These are phyloP conservation scores for Fusarium equiseti DNA, from an alignment of 2,329 filamentous ascomycete genomes.

Conservation along the genomic window DNA sequence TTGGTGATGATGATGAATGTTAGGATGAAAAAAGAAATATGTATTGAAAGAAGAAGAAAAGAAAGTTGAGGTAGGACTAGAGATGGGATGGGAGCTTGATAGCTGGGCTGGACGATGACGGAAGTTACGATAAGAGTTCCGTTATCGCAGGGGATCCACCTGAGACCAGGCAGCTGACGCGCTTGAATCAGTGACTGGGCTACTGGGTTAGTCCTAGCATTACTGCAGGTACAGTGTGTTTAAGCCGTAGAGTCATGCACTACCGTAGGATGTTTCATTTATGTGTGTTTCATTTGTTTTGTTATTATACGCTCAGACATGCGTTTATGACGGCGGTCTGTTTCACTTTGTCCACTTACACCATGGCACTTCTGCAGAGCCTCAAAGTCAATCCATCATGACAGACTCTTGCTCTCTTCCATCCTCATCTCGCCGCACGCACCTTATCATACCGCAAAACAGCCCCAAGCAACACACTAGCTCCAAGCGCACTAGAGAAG, in stretches of 20 bases:
- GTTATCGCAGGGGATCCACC: conserved; percentile 32
- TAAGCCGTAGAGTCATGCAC: not conserved
- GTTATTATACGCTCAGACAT: not conserved
- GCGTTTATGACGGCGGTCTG: not conserved
- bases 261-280: not conserved
- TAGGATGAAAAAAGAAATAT: conserved; percentile 5
- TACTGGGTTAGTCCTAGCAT: not conserved
- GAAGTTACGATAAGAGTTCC: conserved; percentile 41
- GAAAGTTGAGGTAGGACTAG: conserved; percentile 8
- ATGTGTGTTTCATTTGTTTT: not conserved
- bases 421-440: not conserved
- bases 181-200: conserved; percentile 8
- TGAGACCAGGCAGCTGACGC: conserved; percentile 34
- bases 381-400: not conserved
- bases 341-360: not conserved
- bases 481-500: not conserved
- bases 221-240: not conserved
- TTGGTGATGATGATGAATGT: not conserved
- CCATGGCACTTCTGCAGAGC: not conserved
- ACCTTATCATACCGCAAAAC: conserved; percentile 12
- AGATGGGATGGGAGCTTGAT: conserved; percentile 33
- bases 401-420: too few relatives aligned
- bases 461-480: conserved; percentile 8
- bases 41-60: conserved; percentile 14
- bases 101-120: conserved; percentile 31